These are phyloP conservation scores for Crocinoboletus sp. DNA, from an alignment of 1,284 basidiomycete species.

Conservation along the genomic window DNA sequence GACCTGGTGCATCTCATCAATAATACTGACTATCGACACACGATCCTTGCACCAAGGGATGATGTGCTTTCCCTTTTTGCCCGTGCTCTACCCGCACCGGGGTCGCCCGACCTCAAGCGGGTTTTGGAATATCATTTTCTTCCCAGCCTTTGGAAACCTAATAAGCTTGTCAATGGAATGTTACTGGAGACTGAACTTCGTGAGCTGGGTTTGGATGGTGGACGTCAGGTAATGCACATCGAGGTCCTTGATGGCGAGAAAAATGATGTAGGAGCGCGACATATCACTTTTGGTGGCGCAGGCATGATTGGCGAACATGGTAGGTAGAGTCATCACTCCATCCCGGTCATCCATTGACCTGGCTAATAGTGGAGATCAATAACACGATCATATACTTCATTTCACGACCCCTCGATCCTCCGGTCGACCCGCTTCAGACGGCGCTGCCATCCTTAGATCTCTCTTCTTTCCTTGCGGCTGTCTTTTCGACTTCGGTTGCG, in stretches of 20 bases:
- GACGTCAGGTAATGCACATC: constrained; percentile 70
- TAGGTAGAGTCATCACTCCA: constrained; percentile 36
- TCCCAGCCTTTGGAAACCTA: constrained; percentile 66
- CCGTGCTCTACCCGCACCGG: constrained; percentile 55
- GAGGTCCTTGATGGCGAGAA: constrained; percentile 53
- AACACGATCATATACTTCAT: constrained; percentile 89
- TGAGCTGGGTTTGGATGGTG: constrained; percentile 62
- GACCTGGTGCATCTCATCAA: constrained; percentile 78
- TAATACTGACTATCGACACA: constrained; percentile 64
- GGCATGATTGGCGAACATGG: constrained; percentile 74
- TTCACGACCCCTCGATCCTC: constrained; percentile 78
- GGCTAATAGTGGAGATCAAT: constrained; percentile 57
- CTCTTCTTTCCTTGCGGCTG: constrained; percentile 86
- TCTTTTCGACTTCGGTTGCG: constrained; percentile 81
- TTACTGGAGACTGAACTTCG: constrained; percentile 76
- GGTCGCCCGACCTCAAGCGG: constrained; percentile 62
- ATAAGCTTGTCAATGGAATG: constrained; percentile 69
- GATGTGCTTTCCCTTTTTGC: constrained; percentile 69
- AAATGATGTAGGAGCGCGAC: constrained; percentile 43
- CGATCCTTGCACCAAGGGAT: constrained; percentile 87
- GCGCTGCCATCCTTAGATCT: constrained; percentile 80
- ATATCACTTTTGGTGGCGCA: constrained; percentile 83
- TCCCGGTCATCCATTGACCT: constrained; percentile 9
- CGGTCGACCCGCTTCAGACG: constrained; percentile 77
- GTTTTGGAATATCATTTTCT: constrained; percentile 85